These are phyloP conservation scores for Herpetospermum pedunculosum DNA, from an alignment of 306 rosid species.

Conservation along the genomic window DNA sequence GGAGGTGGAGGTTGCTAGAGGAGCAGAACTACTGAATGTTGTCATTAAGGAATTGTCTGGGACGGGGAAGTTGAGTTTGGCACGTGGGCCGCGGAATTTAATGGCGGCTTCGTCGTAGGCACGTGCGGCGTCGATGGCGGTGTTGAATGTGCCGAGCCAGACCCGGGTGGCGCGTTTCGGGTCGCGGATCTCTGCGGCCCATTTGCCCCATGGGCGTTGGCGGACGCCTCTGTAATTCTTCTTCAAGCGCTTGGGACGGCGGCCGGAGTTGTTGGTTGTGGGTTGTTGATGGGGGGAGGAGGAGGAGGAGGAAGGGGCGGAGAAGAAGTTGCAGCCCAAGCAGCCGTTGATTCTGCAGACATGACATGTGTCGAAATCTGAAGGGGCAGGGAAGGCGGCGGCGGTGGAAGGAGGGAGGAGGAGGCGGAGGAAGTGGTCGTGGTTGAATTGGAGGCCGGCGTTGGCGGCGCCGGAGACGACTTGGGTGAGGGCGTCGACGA, in stretches of 20 bases:
- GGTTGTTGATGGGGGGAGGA: not conserved
- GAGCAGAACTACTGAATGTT: not conserved
- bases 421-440: conserved; percentile 2
- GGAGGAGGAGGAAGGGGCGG: conserved; percentile 13
- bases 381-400: not conserved
- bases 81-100: conserved; percentile 84
- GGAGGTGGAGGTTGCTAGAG: not conserved
- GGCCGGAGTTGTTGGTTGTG: not conserved
- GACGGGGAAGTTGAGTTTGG: conserved; percentile 75
- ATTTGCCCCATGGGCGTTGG: conserved; percentile 94
- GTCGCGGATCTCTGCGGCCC: conserved; percentile 93
- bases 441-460: not conserved
- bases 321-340: conserved; percentile 50
- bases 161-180: conserved; percentile 59
- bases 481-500: conserved; percentile 61
- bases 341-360: conserved; percentile 47
- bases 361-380: conserved; percentile 29
- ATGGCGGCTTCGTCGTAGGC: conserved; percentile 79
- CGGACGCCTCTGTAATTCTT: conserved; percentile 86
- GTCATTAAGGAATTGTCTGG: conserved; percentile 29
- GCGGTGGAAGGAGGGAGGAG: not conserved
- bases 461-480: conserved; percentile 55
- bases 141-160: conserved; percentile 76
- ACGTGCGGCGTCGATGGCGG: conserved; percentile 75
- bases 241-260: conserved; percentile 30